These are phyloP conservation scores for Glycine tomentella DNA, from an alignment of 306 rosid genomes.

Conservation along the genomic window DNA sequence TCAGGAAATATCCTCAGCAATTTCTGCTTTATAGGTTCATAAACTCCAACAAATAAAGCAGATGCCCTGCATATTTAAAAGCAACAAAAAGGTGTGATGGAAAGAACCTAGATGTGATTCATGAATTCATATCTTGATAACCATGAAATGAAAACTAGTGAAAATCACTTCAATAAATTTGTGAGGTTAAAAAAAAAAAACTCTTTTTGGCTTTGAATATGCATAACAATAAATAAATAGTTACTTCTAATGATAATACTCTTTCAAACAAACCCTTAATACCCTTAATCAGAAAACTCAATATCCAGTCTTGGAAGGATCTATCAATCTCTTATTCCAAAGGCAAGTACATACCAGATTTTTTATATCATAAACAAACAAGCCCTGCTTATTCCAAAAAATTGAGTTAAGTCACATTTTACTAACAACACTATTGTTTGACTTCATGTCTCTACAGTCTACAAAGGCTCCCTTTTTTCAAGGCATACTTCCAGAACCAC, in stretches of 20 bases:
- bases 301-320: background rate
- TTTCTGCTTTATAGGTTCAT: conserved; percentile 94
- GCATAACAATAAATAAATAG: conserved; percentile 18
- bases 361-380: conserved; percentile 2
- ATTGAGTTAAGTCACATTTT: background rate
- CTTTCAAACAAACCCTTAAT: conserved; percentile 11
- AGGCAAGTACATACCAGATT: background rate
- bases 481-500: background rate
- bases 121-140: conserved; percentile 38
- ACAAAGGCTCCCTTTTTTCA: background rate
- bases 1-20: conserved; percentile 80
- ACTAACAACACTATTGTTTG: background rate
- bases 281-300: background rate
- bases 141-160: conserved; percentile 28
- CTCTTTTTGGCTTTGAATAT: conserved; percentile 22
- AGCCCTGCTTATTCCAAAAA: background rate
- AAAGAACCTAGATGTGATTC: conserved; percentile 33
- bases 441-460: background rate
- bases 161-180: conserved; percentile 14
- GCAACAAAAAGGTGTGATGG: conserved; percentile 39
- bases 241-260: conserved; percentile 2
- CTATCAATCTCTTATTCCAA: background rate
- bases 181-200: conserved; percentile 1
- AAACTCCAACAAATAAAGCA: conserved; percentile 92
- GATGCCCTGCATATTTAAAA: conserved; percentile 77